These are phyloP conservation scores for Vitrella brassicaformis DNA, from an alignment of 73 alveolate species.

Conservation along the genomic window DNA sequence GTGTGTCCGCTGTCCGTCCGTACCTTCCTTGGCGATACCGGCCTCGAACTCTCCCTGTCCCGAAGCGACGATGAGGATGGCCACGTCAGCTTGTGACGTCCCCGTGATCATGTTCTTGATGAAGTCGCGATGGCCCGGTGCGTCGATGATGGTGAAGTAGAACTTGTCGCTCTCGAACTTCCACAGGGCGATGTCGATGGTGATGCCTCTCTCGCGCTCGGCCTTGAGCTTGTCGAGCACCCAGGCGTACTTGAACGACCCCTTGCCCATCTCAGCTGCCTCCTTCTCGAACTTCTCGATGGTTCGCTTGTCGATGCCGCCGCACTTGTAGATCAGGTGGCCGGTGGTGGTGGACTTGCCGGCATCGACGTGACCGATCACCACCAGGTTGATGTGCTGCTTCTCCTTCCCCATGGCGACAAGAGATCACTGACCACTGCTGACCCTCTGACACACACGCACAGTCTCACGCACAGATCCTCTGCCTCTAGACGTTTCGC, in stretches of 20 bases:
- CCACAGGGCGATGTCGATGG: slow-evolving; percentile 77
- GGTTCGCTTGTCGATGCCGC: slow-evolving; percentile 81
- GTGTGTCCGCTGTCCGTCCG: no score
- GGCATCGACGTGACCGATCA: slow-evolving; percentile 26
- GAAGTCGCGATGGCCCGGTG: slow-evolving; percentile 89
- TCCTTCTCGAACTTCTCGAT: slow-evolving; percentile 87
- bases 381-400: slow-evolving; percentile 23
- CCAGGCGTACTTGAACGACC: slow-evolving; percentile 88
- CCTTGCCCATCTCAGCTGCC: slow-evolving; percentile 66
- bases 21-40: slow-evolving; percentile 85
- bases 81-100: slow-evolving; percentile 85
- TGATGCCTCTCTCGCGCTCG: slow-evolving; percentile 90
- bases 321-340: background rate
- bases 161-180: slow-evolving; percentile 78
- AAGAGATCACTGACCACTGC: no score
- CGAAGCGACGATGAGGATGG: slow-evolving; percentile 67
- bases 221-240: slow-evolving; percentile 80
- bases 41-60: slow-evolving; percentile 87
- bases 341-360: slow-evolving; percentile 40
- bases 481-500: no score
- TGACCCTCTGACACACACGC: no score
- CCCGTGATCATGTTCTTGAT: slow-evolving; percentile 90
- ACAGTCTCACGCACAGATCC: no score
- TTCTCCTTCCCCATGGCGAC: background rate
- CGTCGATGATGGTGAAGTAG: slow-evolving; percentile 86